Base-by-base conservation (phyloP, 345 rosid species). In the Camelina laxa region DNA sequence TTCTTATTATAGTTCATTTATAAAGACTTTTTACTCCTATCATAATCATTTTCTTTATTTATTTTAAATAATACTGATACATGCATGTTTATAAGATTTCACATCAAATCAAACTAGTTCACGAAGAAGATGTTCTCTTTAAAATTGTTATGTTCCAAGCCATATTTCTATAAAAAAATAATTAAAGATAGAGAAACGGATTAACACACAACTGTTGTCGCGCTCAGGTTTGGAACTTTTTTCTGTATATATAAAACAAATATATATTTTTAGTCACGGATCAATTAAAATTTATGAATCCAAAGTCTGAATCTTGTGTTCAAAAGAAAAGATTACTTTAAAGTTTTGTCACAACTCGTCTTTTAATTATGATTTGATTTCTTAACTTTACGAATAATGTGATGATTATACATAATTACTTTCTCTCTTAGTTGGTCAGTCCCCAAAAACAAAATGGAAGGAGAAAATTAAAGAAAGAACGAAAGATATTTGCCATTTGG, bases 401-500 rank as follows among this genome's bases (percentile, higher is more conserved):
- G 19, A 63, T 63, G 67, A 24, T 63, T 63, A 63, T 63, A 63
- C 38, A 63, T 63, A 63, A 44, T 41, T 22, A 24, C 36, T 63
- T 63, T 63, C 6, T 24, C 36, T 62, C 38, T 63, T 63, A 30
- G 36, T 63, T n/a, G 49, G 53, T 15, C 19, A 44, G 20, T 22
- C 3, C 36, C 49, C 33, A 20, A 15, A 42, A 58, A 19, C 4
- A 14, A 55, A 14, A 12, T 55, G 35, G 27, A 49, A 49, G 54
- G 19, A 48, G 19, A 55, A 55, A 27, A 14, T 15, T 45, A 50
- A 50, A 49, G 21, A 50, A 50, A 17, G 22, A 50, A 17, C n/a
- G 3, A 20, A 51, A 51, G 33, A 53, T 2, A 48, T 0, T 10
- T 9, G 13, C 13, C 13, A 41, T 10, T 17, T 17, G 22, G 4